These are phyloP conservation scores for Trapa bicornis DNA, from an alignment of 345 rosid species.

Conservation along the genomic window DNA sequence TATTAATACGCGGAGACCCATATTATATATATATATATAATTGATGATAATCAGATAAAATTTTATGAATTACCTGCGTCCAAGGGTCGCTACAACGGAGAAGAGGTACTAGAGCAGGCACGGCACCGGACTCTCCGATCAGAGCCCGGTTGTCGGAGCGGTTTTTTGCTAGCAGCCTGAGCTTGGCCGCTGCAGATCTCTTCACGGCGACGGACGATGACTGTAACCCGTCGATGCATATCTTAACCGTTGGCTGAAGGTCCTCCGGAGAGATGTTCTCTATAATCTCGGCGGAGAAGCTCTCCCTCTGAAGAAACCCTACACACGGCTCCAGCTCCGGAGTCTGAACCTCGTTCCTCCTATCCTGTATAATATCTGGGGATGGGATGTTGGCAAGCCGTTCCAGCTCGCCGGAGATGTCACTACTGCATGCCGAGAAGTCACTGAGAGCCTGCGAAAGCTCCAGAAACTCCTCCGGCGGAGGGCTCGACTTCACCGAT, in stretches of 20 bases:
- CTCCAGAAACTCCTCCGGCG: conserved; percentile 48
- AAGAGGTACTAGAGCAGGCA: conserved; percentile 70
- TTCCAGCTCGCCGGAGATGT: conserved; percentile 86
- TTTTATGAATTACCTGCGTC: conserved; percentile 31
- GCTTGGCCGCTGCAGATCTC: conserved; percentile 91
- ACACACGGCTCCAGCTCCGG: conserved; percentile 60
- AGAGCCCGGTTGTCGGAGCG: conserved; percentile 67
- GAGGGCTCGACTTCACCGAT: conserved; percentile 27
- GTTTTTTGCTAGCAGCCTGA: conserved; percentile 79
- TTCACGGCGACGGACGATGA: conserved; percentile 63
- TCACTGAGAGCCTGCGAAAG: conserved; percentile 76
- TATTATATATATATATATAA: not conserved
- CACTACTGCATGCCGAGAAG: conserved; percentile 76
- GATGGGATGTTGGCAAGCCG: conserved; percentile 72
- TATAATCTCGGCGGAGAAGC: conserved; percentile 79
- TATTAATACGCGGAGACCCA: not conserved
- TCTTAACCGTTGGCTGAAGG: conserved; percentile 88
- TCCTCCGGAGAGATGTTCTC: conserved; percentile 95
- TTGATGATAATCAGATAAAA: not conserved
- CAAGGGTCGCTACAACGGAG: conserved; percentile 74
- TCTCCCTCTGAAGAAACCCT: conserved; percentile 72
- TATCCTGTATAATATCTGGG: conserved; percentile 15
- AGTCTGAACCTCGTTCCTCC: conserved; percentile 14
- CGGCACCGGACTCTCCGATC: conserved; percentile 90
- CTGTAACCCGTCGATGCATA: conserved; percentile 68